A percentile compares a stretch with the other conserved stretches of the same genome.
phyloP scores from a whole-genome alignment of 306 rosid species.

The Argentina anserina region DNA sequence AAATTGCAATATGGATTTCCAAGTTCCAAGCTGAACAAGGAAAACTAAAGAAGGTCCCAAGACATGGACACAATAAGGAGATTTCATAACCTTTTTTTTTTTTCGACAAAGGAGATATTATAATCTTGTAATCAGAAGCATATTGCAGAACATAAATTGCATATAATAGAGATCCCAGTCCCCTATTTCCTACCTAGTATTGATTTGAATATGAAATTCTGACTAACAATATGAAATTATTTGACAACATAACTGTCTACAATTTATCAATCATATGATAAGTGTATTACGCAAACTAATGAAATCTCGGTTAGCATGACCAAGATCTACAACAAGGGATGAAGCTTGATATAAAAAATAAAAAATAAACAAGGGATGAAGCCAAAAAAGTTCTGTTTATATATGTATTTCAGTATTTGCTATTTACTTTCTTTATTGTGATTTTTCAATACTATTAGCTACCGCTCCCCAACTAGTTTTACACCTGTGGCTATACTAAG shows the following conservation, averaged over 20 bases:
- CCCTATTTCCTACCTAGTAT: not conserved
- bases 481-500: slow-evolving; percentile 22
- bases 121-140: not conserved
- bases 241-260: not conserved
- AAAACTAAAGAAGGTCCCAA: not conserved
- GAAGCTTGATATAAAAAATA: too few relatives aligned
- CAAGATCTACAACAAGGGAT: not conserved
- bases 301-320: not conserved
- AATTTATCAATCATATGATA: not conserved
- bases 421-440: not conserved
- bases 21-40: not conserved
- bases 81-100: not conserved
- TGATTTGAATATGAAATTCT: not conserved
- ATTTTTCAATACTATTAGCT: not conserved
- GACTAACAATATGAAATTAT: not conserved
- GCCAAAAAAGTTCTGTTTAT: not conserved
- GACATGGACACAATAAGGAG: not conserved
- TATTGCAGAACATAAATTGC: not conserved
- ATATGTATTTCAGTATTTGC: not conserved
- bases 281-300: not conserved
- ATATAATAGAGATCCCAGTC: not conserved
- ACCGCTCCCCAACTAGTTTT: slow-evolving; percentile 37
- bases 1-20: not conserved
- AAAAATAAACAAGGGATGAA: not conserved
- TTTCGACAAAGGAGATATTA: not conserved